Conservation (phyloP, 345 rosid species). For the Gossypium turneri region DNA sequence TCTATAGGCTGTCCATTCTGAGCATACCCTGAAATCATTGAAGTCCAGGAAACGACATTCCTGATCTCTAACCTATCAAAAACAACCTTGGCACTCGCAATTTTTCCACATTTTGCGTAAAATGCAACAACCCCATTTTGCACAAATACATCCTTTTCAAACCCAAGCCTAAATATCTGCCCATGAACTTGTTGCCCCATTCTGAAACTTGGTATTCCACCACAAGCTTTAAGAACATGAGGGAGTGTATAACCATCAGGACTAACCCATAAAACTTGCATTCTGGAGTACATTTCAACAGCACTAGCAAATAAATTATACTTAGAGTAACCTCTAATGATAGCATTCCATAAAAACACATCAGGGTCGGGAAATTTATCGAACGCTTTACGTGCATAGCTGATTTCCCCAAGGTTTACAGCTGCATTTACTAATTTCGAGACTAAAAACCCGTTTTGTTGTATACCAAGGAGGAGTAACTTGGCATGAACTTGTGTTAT, state of each 20-base stretch:
- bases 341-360: conserved; percentile 58
- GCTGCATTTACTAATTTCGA: conserved; percentile 36
- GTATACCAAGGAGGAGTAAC: conserved; percentile 40
- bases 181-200: conserved; percentile 49
- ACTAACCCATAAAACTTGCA: conserved; percentile 41
- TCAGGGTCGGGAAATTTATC: conserved; percentile 53
- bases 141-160: conserved; percentile 55
- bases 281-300: conserved; percentile 42
- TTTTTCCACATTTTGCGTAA: conserved; percentile 55
- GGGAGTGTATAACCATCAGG: conserved; percentile 61
- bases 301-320: conserved; percentile 37
- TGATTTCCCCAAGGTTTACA: conserved; percentile 35
- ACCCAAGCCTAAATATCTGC: conserved; percentile 55
- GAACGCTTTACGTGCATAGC: conserved; percentile 53
- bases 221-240: conserved; percentile 57
- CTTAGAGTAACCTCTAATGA: conserved; percentile 50
- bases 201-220: conserved; percentile 33
- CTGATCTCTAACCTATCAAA: conserved; percentile 45
- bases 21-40: conserved; percentile 58
- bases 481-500: conserved; percentile 49
- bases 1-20: conserved; percentile 60
- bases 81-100: conserved; percentile 41
- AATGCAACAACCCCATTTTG: conserved; percentile 67
- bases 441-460: conserved; percentile 41
- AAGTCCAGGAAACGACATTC: conserved; percentile 66